Percentiles rank a stretch among this genome's conserved stretches.
Conservation (phyloP, 345 rosid genomes). For the Bretschneidera sinensis region DNA sequence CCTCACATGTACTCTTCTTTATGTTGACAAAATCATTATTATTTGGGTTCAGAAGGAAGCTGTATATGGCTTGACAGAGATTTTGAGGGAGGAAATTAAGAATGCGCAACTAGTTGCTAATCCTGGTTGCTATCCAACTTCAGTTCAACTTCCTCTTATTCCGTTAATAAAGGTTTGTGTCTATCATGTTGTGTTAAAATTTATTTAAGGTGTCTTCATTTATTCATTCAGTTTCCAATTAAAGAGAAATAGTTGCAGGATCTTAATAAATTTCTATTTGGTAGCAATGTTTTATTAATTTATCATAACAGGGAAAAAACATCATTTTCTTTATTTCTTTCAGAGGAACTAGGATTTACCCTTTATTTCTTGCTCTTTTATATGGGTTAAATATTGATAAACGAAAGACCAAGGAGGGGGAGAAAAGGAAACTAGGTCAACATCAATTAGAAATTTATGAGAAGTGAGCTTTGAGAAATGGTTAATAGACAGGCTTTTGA, state of each 20-base stretch:
- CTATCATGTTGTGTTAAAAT: conserved; percentile 1
- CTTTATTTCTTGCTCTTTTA: neutral
- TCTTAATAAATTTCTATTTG: neutral
- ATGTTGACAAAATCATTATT: conserved; percentile 14
- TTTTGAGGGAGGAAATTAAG: conserved; percentile 60
- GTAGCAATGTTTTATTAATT: no score
- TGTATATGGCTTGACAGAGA: conserved; percentile 93
- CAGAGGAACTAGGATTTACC: neutral
- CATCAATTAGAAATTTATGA: neutral
- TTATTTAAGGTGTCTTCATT: conserved; percentile 9
- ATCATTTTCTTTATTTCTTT: neutral
- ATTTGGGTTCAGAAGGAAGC: conserved; percentile 63
- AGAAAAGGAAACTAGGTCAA: neutral
- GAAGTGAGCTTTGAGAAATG: no score
- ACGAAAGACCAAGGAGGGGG: no score
- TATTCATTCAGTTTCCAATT: neutral
- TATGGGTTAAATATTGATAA: neutral
- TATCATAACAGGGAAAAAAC: neutral
- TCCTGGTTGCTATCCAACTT: conserved; percentile 98
- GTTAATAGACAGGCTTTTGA: neutral
- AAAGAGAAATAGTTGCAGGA: neutral
- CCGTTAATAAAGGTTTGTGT: no score
- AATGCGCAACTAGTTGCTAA: conserved; percentile 81
- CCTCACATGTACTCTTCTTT: neutral
- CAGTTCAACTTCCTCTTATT: conserved; percentile 93